Conservation (phyloP, 371 early-diverging fungal species). For the Batkoa obscura region DNA sequence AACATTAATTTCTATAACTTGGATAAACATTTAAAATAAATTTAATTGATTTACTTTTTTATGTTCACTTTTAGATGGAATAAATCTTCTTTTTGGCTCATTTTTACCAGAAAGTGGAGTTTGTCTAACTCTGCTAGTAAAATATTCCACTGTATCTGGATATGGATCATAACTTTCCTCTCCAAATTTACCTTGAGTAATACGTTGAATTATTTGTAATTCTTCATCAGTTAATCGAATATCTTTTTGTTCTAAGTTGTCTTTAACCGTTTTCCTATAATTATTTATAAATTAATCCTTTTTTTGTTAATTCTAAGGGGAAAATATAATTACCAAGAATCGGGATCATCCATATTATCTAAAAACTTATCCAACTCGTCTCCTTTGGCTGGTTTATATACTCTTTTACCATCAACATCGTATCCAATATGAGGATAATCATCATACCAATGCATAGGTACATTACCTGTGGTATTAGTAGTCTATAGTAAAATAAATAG, state of each 20-base stretch:
- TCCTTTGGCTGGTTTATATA: slow-evolving; percentile 63
- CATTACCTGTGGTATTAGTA: slow-evolving; percentile 71
- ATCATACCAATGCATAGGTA: slow-evolving; percentile 92
- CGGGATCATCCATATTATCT: slow-evolving; percentile 78
- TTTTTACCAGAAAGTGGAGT: slow-evolving; percentile 66
- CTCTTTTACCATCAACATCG: slow-evolving; percentile 76
- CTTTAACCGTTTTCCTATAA: slow-evolving; percentile 54
- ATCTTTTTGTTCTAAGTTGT: slow-evolving; percentile 59
- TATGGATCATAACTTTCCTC: slow-evolving; percentile 75
- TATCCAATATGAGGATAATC: slow-evolving; percentile 94
- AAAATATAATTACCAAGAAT: slow-evolving; percentile 39
- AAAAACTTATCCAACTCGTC: slow-evolving; percentile 89
- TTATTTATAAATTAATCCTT: not conserved
- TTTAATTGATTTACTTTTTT: slow-evolving; percentile 23
- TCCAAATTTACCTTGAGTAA: slow-evolving; percentile 62
- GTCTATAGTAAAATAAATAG: slow-evolving; percentile 13
- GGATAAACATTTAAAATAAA: no score
- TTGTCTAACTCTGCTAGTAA: slow-evolving; percentile 56
- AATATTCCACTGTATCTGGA: slow-evolving; percentile 76
- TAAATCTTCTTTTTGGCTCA: slow-evolving; percentile 88
- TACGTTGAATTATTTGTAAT: slow-evolving; percentile 71
- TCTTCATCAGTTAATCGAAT: slow-evolving; percentile 69
- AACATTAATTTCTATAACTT: no score
- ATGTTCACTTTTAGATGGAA: slow-evolving; percentile 88
- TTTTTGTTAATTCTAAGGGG: not conserved